Conservation (phyloP, 2,329 filamentous ascomycete genomes). For the Neonectria coccinea region DNA sequence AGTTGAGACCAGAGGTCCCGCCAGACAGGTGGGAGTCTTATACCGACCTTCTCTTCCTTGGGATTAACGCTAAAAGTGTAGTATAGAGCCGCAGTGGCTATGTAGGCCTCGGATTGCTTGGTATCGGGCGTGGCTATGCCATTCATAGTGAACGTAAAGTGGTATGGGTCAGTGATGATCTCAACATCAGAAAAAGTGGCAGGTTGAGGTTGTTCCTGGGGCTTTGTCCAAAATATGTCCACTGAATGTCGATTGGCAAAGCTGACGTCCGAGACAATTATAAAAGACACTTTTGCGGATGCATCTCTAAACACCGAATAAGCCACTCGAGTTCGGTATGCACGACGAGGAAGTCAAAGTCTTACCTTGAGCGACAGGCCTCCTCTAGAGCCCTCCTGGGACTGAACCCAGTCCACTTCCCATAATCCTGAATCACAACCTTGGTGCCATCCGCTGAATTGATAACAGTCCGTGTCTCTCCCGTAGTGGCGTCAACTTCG, state of each 20-base stretch:
- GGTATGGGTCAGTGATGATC: conserved; percentile 58
- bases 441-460: conserved; percentile 65
- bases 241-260: conserved; percentile 83
- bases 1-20: conserved; percentile 89
- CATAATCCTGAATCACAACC: conserved; percentile 82
- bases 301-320: conserved; percentile 69
- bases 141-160: conserved; percentile 78
- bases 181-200: conserved; percentile 56
- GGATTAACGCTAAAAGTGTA: conserved; percentile 80
- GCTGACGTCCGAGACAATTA: conserved; percentile 75
- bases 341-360: conserved; percentile 1
- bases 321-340: conserved; percentile 20
- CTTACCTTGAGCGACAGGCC: conserved; percentile 82
- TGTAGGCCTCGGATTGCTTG: conserved; percentile 87
- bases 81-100: conserved; percentile 86
- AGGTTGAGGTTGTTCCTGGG: conserved; percentile 64
- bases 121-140: conserved; percentile 78
- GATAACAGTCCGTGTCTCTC: conserved; percentile 68
- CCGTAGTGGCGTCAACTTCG: conserved; percentile 68
- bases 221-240: conserved; percentile 82
- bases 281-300: conserved; percentile 74
- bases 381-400: conserved; percentile 86
- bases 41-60: conserved; percentile 87
- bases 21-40: conserved; percentile 84
- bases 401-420: conserved; percentile 80